A percentile compares a stretch with the other conserved stretches of the same genome.
Conservation (phyloP, 2,329 filamentous ascomycete species). For the Magnaporthales sp. region DNA sequence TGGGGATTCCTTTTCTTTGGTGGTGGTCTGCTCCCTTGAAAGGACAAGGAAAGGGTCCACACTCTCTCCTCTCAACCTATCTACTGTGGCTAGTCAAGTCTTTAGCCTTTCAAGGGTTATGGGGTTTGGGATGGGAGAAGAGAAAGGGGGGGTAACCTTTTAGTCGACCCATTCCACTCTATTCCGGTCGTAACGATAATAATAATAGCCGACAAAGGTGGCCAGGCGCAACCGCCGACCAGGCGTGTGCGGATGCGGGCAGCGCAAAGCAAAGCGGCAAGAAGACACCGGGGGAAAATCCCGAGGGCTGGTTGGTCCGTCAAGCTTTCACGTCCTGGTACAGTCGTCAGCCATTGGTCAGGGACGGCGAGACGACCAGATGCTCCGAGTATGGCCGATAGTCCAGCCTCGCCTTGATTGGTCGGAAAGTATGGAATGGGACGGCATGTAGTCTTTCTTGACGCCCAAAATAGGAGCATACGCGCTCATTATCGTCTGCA, state of each 20-base stretch:
- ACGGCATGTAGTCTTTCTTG: neutral
- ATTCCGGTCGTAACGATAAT: neutral
- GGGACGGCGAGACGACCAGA: neutral
- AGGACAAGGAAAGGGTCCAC: neutral
- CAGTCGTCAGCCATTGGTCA: neutral
- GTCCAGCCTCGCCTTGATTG: neutral
- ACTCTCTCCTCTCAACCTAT: neutral
- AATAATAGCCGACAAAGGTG: constrained; percentile 6
- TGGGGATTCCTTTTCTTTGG: too few relatives aligned
- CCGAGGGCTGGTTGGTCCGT: constrained; percentile 2
- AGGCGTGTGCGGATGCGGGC: neutral
- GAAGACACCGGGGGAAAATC: neutral
- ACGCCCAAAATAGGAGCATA: constrained; percentile 5
- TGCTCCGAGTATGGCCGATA: neutral
- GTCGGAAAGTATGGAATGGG: neutral
- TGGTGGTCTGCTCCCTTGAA: neutral
- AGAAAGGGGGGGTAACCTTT: neutral
- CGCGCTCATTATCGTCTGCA: neutral
- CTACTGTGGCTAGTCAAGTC: neutral
- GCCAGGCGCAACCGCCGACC: neutral
- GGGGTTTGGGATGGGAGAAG: neutral
- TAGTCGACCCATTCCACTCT: neutral
- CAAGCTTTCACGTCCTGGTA: neutral
- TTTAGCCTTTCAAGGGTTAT: neutral
- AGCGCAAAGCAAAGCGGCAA: constrained; percentile 5